Evolutionary conservation across 2,329 filamentous ascomycete species (phyloP), one percentile per base, ranked within the genome.

Genomic region (Laburnicola sp.): DNA sequence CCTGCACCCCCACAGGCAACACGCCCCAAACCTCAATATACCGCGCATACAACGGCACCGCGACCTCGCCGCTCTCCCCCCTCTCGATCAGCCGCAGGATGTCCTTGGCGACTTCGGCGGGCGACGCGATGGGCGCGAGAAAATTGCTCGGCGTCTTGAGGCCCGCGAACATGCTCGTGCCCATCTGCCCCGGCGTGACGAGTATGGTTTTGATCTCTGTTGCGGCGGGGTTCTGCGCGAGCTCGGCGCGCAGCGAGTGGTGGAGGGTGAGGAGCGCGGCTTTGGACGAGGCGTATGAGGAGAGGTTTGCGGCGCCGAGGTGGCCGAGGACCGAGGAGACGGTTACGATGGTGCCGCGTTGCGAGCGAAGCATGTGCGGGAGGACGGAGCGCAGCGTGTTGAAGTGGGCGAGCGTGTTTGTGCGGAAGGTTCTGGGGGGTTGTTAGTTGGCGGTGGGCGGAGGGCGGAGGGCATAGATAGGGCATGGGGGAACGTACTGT

Each of bases 201-300:
- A 99, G 82, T 25, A 99, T 81, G 34, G 87, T 95, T 68, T 93
- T 92, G 68, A 97, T 87, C 49, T 87, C 82, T 2, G 85, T 79
- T 64, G 69, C 77, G 28, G 62, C 75, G 51, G 65, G 74, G 59
- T 61, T 70, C 48, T 69, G 65, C 4, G 68, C 63, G 11, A 80
- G 69, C 50, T 79, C 78, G n/a, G 83, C 80, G 88, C 90, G 51
- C 22, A 99, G 78, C 1, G 91, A 94, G 63, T 86, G 86, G 79
- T 99, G 94, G 68, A 97, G 78, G 0, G 92, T 89, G 32, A 89
- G 86, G 8, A 97, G 79, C 27, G 88, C 94, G 7, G 93, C 92
- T 80, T 99, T 99, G 53, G 91, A 86, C 3, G 92, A 90, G 1
- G 89, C 84, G 75, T 97, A 99, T 75, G 96, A 91, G 45, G 87